Conservation (phyloP, 805 yeast species). For the Nakazawaea ambrosiae region DNA sequence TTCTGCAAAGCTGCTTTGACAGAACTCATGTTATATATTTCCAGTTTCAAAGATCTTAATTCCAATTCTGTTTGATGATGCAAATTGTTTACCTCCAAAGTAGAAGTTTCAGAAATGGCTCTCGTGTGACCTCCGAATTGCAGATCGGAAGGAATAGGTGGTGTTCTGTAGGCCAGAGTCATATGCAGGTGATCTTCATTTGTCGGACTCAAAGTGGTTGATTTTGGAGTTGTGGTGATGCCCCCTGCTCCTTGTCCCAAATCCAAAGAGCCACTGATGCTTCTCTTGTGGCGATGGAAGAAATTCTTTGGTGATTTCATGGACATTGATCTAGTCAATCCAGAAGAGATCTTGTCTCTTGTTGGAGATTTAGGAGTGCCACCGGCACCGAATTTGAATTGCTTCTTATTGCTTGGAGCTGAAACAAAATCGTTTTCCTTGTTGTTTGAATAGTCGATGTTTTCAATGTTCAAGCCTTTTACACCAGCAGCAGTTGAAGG, state of each 20-base stretch:
- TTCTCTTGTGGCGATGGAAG: constrained; percentile 22
- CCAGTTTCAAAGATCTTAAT: constrained; percentile 29
- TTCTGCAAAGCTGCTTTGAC: constrained; percentile 35
- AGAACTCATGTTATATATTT: constrained; percentile 30
- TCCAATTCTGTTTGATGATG: constrained; percentile 31
- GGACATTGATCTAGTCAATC: constrained; percentile 18
- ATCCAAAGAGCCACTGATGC: constrained; percentile 14
- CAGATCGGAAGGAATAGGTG: constrained; percentile 32
- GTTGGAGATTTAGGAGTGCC: constrained; percentile 12
- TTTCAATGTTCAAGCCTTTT: constrained; percentile 11
- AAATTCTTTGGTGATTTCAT: constrained; percentile 17
- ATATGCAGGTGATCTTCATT: constrained; percentile 15
- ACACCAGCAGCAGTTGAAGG: no score
- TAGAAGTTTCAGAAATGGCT: constrained; percentile 37
- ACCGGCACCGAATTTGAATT: constrained; percentile 16
- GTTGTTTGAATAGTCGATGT: constrained; percentile 3
- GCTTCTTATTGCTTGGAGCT: constrained; percentile 3
- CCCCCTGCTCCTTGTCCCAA: no score
- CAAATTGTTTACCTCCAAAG: constrained; percentile 24
- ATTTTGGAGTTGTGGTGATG: not conserved
- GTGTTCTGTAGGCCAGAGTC: constrained; percentile 31
- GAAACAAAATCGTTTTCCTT: constrained; percentile 15
- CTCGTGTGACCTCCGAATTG: constrained; percentile 26
- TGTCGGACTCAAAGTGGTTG: constrained; percentile 6
- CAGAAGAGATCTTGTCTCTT: constrained; percentile 15